Evolutionary conservation across 2,329 filamentous ascomycete genomes (phyloP), one percentile per base, ranked within the genome.

Genomic region (Macrophomina pseudophaseolina): DNA sequence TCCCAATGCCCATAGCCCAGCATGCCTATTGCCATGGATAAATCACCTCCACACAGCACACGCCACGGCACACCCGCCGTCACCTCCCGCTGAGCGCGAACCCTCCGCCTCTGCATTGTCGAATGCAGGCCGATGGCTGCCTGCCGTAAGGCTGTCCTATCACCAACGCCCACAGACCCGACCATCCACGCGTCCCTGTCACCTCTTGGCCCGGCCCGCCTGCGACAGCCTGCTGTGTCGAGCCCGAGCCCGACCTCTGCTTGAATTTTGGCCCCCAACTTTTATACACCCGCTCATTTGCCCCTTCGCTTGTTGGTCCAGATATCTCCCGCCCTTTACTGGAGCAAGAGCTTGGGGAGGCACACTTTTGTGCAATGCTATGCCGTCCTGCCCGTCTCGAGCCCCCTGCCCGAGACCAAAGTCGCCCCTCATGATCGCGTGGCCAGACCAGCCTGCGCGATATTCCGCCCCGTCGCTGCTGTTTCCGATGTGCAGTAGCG

Each of bases 401-500:
- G 54, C 52, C 52, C 12, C 33, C 52, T 54, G 8, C 32, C 42
- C 42, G 8, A 16, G 16, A 5, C 9, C 23, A 16, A 44, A 11
- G 23, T 23, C 40, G 5, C 53, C 53, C 56, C 56, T 60, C 56
- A 30, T 48, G 56, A 12, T 42, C 42, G 40, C 56, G 56, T 33
- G 42, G 30, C 58, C 46, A 62, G 58, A 62, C 58, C 58, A 18
- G 58, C 23, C 58, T 62, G 58, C 58, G 58, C 58, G 58, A 62
- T 49, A 62, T 49, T 62, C 42, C 40, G 42, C 56, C 40, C 56
- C 23, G 28, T 59, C 18, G 56, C 56, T 59, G 42, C 58, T 48
- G 58, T 62, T 62, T 62, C 58, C 58, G 58, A 62, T 62, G 58
- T 62, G 58, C 42, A 62, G 58, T 62, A 62, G 58, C 40, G 56